Percentiles rank a stretch among this genome's conserved stretches.
Evolutionary conservation across 257 asterid species (phyloP).

Genomic region (Orobanche coerulescens): DNA sequence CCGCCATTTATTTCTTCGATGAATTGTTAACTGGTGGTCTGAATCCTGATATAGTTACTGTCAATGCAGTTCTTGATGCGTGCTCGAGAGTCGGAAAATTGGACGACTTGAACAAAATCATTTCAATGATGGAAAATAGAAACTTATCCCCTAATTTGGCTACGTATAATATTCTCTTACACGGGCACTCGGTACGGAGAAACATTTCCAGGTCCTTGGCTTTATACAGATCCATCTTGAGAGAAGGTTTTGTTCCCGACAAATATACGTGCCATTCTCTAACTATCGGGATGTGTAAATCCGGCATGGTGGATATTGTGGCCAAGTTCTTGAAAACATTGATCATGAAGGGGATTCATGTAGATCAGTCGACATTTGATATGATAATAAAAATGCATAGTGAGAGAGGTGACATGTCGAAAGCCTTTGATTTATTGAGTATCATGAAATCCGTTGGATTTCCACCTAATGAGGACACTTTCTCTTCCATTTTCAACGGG

Average conservation of each 20-base stretch:
- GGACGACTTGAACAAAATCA: constrained; percentile 29
- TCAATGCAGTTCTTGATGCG: constrained; percentile 67
- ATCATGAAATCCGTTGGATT: constrained; percentile 46
- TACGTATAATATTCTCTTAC: constrained; percentile 70
- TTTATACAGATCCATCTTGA: constrained; percentile 41
- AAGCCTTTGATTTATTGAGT: constrained; percentile 53
- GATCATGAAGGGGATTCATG: constrained; percentile 43
- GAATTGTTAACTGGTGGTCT: constrained; percentile 43
- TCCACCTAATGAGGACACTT: constrained; percentile 45
- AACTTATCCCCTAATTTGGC: constrained; percentile 46
- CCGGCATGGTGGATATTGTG: constrained; percentile 54
- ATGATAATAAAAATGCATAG: constrained; percentile 46
- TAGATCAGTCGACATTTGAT: constrained; percentile 56
- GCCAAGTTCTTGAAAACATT: constrained; percentile 60
- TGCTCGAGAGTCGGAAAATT: constrained; percentile 53
- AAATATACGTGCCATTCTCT: constrained; percentile 62
- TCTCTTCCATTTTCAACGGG: constrained; percentile 52
- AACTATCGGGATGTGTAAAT: constrained; percentile 50
- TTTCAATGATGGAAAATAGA: constrained; percentile 32
- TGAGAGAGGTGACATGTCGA: constrained; percentile 52
- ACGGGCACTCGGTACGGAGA: constrained; percentile 46
- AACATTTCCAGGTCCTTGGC: constrained; percentile 43
- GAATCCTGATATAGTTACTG: constrained; percentile 47
- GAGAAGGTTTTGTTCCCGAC: constrained; percentile 54
- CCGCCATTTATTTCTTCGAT: constrained; percentile 48